Evolutionary conservation across 352 stramenopile species (phyloP), one percentile per base, ranked within the genome.

Genomic region (Globisporangium cystogenes): DNA sequence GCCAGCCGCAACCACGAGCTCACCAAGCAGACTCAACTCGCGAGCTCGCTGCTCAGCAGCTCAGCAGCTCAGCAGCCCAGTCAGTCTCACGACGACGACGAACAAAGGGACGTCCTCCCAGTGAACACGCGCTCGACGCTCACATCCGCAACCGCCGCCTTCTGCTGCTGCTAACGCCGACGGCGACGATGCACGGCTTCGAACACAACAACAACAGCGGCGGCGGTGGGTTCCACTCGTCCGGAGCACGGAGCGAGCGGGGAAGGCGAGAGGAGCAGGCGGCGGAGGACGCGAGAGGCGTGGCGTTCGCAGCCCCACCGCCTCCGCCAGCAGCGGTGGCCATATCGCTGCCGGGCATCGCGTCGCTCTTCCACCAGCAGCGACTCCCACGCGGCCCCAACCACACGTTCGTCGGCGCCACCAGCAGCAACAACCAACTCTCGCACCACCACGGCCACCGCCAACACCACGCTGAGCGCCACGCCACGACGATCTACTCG

Each of bases 341-440:
- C 26, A 24, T 50, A 27, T 0, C 45, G 21, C 26, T 53, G 20
- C 48, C 48, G 7, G 48, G 48, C 7, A 46, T 53, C 16, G 35
- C 48, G 15, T 29, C 48, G 48, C 37, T 53, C 23, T 44, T 53
- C 12, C 48, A 45, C 10, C 48, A 44, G 7, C 48, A 45, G 16
- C 20, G 12, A 4, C 31, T 15, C n/a, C 31, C 10, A 11, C 46
- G 21, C 20, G 24, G 12, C 3, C 24, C 11, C 23, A 20, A 20
- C 23, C 24, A 7, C 21, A 12, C 42, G 33, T 27, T 18, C 12
- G 4, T 21, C 42, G 20, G 8, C 14, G 33, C 8, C 41, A 46
- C 3, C 40, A 45, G 8, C 6, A 45, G 41, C 41, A 7, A 2
- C 36, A 21, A 14, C 40, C 26, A 29, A 5, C 26, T 29, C 26